Evolutionary conservation across 2,329 filamentous ascomycete species (phyloP), one percentile per base, ranked within the genome.

Genomic region (Epichloe hybrida): DNA sequence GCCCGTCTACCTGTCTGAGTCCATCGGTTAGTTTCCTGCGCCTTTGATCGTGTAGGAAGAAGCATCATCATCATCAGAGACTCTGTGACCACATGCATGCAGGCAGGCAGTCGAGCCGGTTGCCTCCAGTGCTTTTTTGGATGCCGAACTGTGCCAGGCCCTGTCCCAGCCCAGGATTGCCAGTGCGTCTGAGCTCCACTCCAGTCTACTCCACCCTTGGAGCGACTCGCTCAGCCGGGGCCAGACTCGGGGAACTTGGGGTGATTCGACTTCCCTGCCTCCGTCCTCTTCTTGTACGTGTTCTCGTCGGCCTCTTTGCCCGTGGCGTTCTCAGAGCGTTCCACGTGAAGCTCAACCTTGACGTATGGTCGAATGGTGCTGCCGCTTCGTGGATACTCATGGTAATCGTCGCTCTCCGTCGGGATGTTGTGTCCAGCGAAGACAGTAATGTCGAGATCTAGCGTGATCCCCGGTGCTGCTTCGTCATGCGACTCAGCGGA

Each of bases 291-390:
- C 61, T 84, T 84, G 69, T 76, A 81, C 42, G 75, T 75, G 46
- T 71, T 75, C 57, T 80, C 78, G 23, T 55, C 54, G n/a, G 50
- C 57, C 17, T 64, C 62, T 31, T 60, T 64, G 21, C 61, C 62
- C 15, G 53, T 49, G 27, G 59, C 73, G 12, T 34, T 34, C 53
- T 66, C 66, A 7, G 64, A 62, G 53, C 74, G 85, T 61, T 93
- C 88, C 15, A 90, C 80, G 64, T 94, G 88, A 50, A 96, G 68
- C 63, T 93, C 85, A 55, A 83, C 84, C 62, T 84, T 88, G 59
- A 95, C 77, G 53, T 86, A 79, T 2, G 88, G 88, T 39, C 81
- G 79, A 54, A 93, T 52, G 17, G 58, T 58, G 48, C 62, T 63
- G 3, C 34, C 59, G 48, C 60, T 64, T 42, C 65, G 66, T 46